Conservation (phyloP, 1,284 basidiomycete species). For the Xerocomus minutiporus region DNA sequence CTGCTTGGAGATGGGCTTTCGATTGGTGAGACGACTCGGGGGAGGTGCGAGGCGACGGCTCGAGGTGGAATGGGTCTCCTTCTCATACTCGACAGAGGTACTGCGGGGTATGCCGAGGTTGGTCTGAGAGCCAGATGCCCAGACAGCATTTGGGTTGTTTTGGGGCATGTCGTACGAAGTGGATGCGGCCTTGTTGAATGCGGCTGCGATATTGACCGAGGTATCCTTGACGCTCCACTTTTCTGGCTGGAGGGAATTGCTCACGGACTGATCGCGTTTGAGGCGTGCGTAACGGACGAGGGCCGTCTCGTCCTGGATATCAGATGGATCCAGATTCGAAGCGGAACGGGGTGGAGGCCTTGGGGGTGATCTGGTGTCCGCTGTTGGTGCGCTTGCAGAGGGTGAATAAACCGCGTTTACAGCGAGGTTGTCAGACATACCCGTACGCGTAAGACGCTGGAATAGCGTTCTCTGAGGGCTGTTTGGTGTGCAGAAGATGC, state of each 20-base stretch:
- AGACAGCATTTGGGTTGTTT: conserved; percentile 53
- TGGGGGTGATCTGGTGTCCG: conserved; percentile 55
- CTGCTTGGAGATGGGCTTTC: conserved; percentile 50
- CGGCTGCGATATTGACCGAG: conserved; percentile 78
- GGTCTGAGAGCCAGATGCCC: conserved; percentile 58
- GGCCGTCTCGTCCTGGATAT: conserved; percentile 39
- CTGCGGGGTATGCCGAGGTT: conserved; percentile 54
- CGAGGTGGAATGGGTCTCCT: conserved; percentile 50
- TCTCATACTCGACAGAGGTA: conserved; percentile 75
- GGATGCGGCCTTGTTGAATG: conserved; percentile 65
- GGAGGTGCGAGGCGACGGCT: conserved; percentile 55
- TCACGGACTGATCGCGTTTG: conserved; percentile 45
- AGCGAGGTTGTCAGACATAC: conserved; percentile 36
- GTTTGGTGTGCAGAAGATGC: conserved; percentile 27
- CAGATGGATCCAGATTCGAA: conserved; percentile 37
- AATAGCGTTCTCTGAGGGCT: conserved; percentile 38
- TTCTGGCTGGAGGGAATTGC: conserved; percentile 52
- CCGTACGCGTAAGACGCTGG: conserved; percentile 66
- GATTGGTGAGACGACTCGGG: conserved; percentile 40
- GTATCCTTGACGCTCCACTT: conserved; percentile 74
- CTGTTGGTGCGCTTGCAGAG: conserved; percentile 49
- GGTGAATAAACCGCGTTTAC: conserved; percentile 1
- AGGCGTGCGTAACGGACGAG: conserved; percentile 48
- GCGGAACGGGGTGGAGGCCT: conserved; percentile 34
- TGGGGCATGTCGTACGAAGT: conserved; percentile 40